Evolutionary conservation across 1,284 basidiomycete genomes (phyloP).

Genomic region (Malassezia nana): DNA sequence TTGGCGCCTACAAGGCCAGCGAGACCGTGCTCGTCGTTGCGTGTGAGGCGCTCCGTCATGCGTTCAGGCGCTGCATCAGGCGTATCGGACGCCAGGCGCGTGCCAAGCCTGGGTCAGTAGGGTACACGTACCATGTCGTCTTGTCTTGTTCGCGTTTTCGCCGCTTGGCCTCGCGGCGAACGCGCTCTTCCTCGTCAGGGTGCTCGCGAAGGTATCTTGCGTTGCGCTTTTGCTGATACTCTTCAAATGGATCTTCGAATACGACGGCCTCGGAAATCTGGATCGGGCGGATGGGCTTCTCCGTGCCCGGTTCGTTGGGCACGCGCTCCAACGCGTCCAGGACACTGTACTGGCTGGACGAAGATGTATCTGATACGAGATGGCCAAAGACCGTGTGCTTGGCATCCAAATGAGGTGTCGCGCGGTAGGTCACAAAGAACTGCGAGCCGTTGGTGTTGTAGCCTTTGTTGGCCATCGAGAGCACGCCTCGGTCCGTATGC

Average conservation of each 20-base stretch:
- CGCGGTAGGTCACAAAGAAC: slow-evolving; percentile 39
- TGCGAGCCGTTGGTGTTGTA: slow-evolving; percentile 38
- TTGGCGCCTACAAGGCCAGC: slow-evolving; percentile 7
- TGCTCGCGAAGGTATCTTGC: slow-evolving; percentile 22
- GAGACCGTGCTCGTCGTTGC: slow-evolving; percentile 11
- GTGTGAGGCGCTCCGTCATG: background rate
- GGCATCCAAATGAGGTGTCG: slow-evolving; percentile 60
- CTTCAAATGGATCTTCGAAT: slow-evolving; percentile 38
- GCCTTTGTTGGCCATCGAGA: slow-evolving; percentile 46
- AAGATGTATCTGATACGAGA: slow-evolving; percentile 82
- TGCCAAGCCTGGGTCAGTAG: slow-evolving; percentile 19
- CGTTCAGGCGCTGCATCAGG: background rate
- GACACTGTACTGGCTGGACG: slow-evolving; percentile 50
- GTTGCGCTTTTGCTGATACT: slow-evolving; percentile 23
- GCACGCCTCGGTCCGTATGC: slow-evolving; percentile 30
- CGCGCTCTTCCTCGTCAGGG: slow-evolving; percentile 23
- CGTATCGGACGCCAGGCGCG: slow-evolving; percentile 10
- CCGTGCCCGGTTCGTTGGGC: slow-evolving; percentile 69
- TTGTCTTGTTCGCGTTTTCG: slow-evolving; percentile 35
- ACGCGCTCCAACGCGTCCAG: slow-evolving; percentile 72
- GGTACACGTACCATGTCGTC: slow-evolving; percentile 33
- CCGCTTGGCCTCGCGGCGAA: slow-evolving; percentile 28
- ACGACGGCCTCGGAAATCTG: slow-evolving; percentile 50
- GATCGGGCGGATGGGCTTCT: slow-evolving; percentile 72
- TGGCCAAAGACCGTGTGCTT: slow-evolving; percentile 88